Evolutionary conservation across 768 basidiomycete genomes (phyloP).

Genomic region (Lentinula raphanica): DNA sequence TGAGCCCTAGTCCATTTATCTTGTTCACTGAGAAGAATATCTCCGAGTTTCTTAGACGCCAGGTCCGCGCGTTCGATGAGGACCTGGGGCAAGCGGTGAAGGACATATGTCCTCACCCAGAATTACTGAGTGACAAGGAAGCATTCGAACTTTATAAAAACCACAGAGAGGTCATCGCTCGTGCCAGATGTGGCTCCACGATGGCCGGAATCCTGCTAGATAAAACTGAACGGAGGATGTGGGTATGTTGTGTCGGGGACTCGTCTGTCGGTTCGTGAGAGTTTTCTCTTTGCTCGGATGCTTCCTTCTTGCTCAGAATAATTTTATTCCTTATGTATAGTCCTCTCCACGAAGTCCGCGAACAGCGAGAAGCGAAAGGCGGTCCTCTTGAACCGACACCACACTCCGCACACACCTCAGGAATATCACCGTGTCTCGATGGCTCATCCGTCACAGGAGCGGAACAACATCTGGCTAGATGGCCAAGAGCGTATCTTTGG

Average conservation of each 20-base stretch:
- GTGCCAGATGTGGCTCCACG: conserved; percentile 1
- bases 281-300: not conserved
- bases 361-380: not conserved
- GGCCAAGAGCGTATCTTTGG: not conserved
- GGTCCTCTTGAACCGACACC: not conserved
- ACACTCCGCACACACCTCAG: not conserved
- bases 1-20: not conserved
- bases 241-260: conserved; percentile 1
- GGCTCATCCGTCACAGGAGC: not conserved
- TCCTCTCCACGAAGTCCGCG: not conserved
- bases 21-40: not conserved
- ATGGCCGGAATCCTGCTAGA: not conserved
- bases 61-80: not conserved
- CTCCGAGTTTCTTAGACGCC: not conserved
- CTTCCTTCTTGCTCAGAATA: not conserved
- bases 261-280: not conserved
- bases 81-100: not conserved
- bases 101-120: not conserved
- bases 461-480: not conserved
- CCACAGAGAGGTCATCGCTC: not conserved
- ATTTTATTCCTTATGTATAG: not conserved
- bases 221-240: not conserved
- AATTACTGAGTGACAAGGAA: not conserved
- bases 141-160: not conserved
- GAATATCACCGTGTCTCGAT: conserved; percentile 1